Percentiles rank a stretch among this genome's conserved stretches.
Evolutionary conservation across 257 asterid species (phyloP).

Genomic region (Nicotiana tabacum): DNA sequence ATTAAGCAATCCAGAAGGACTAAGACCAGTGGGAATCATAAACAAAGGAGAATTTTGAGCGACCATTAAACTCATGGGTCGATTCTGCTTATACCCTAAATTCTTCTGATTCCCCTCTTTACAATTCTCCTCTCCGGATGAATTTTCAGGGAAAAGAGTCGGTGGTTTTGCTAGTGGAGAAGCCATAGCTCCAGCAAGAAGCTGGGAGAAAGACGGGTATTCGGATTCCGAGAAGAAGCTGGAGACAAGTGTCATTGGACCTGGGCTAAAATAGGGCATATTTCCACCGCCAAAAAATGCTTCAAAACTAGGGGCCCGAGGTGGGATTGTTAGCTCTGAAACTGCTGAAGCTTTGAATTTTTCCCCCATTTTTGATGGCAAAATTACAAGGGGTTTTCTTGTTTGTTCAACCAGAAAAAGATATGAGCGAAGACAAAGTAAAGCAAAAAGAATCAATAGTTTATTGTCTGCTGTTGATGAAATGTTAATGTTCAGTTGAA

Average conservation of each 20-base stretch:
- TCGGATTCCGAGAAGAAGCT: conserved; percentile 57
- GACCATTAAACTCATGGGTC: conserved; percentile 75
- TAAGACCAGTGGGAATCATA: conserved; percentile 64
- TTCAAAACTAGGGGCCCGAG: conserved; percentile 26
- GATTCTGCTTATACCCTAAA: conserved; percentile 65
- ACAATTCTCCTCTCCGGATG: background rate
- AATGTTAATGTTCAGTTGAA: background rate
- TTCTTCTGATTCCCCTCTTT: conserved; percentile 15
- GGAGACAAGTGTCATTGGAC: conserved; percentile 34
- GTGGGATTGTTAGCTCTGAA: conserved; percentile 28
- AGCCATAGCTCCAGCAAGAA: conserved; percentile 86
- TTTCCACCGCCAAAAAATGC: conserved; percentile 23
- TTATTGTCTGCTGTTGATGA: background rate
- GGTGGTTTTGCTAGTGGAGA: conserved; percentile 49
- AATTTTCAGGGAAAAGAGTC: background rate
- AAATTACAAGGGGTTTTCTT: background rate
- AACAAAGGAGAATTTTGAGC: conserved; percentile 59
- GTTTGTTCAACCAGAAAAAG: background rate
- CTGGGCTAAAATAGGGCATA: conserved; percentile 34
- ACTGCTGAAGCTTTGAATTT: background rate
- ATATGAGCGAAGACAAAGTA: background rate
- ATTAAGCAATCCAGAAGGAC: conserved; percentile 73
- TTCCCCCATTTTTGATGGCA: background rate
- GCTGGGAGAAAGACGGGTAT: conserved; percentile 69
- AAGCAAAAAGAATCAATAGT: background rate